phyloP scores from a whole-genome alignment of 768 basidiomycete genomes.

The Hemileccinum rubropunctum region DNA sequence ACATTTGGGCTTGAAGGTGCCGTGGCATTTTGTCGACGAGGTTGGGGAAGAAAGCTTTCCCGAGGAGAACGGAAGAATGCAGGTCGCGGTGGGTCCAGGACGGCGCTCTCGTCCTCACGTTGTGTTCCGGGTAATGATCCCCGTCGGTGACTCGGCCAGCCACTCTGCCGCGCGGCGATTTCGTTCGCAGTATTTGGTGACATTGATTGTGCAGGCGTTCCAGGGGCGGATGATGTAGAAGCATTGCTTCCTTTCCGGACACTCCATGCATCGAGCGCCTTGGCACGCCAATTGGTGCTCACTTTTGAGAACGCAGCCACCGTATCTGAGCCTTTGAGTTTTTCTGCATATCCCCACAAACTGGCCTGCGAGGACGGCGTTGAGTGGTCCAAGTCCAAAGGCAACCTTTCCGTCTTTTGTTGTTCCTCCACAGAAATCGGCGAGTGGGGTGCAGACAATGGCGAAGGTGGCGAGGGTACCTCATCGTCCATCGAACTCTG shows the following conservation, averaged over 20 bases:
- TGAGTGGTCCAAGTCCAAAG: conserved; percentile 11
- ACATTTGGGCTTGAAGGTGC: conserved; percentile 33
- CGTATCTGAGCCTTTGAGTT: conserved; percentile 69
- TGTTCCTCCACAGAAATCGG: conserved; percentile 21
- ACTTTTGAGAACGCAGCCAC: conserved; percentile 69
- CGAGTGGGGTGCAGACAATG: conserved; percentile 30
- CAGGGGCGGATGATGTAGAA: conserved; percentile 2
- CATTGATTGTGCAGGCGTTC: conserved; percentile 5
- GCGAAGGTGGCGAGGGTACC: conserved; percentile 38
- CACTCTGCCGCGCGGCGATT: conserved; percentile 8
- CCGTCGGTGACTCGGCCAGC: conserved; percentile 29
- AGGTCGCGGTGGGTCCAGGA: conserved; percentile 53
- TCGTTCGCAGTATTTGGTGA: conserved; percentile 25
- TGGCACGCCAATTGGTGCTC: conserved; percentile 74
- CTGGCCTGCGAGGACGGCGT: conserved; percentile 33
- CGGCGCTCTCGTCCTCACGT: conserved; percentile 34
- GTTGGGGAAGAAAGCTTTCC: conserved; percentile 49
- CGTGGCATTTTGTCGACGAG: conserved; percentile 27
- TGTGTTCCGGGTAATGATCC: conserved; percentile 41
- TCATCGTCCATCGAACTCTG: conserved; percentile 70
- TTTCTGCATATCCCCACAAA: conserved; percentile 72
- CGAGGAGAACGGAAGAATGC: conserved; percentile 54
- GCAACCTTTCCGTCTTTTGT: conserved; percentile 11
- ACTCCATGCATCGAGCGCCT: conserved; percentile 39
- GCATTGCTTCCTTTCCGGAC: conserved; percentile 17